A percentile compares a stretch with the other conserved stretches of the same genome.
These are phyloP conservation scores for Suillus subaureus DNA, from an alignment of 768 basidiomycete species.

Conservation along the genomic window DNA sequence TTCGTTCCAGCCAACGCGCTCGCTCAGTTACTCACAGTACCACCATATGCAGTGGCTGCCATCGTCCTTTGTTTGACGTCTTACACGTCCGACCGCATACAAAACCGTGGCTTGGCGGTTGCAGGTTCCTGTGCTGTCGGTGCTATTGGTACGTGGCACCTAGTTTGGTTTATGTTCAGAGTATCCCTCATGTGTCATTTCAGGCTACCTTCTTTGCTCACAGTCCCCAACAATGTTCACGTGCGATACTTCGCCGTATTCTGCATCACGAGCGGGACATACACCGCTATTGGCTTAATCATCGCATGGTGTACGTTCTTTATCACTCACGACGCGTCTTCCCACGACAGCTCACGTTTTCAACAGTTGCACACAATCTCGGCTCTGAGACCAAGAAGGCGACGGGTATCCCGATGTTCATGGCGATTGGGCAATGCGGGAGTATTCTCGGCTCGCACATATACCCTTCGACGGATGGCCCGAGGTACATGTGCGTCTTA, in stretches of 20 bases:
- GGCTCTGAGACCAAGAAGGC: slow-evolving; percentile 80
- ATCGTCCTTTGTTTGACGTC: slow-evolving; percentile 61
- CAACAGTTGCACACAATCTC: slow-evolving; percentile 66
- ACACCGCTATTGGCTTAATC: slow-evolving; percentile 71
- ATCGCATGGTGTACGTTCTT: slow-evolving; percentile 75
- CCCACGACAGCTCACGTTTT: neutral
- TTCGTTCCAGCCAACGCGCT: slow-evolving; percentile 53
- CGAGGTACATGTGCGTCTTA: slow-evolving; percentile 59
- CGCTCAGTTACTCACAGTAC: slow-evolving; percentile 77
- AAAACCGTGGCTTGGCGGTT: slow-evolving; percentile 53
- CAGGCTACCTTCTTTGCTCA: slow-evolving; percentile 67
- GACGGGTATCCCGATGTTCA: slow-evolving; percentile 75
- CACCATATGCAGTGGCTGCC: slow-evolving; percentile 76
- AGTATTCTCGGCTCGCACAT: slow-evolving; percentile 77
- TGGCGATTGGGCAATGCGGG: slow-evolving; percentile 80
- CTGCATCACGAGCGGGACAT: slow-evolving; percentile 76
- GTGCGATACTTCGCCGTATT: slow-evolving; percentile 80
- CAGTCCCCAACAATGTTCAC: slow-evolving; percentile 53
- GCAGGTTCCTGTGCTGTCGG: slow-evolving; percentile 31
- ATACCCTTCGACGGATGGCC: slow-evolving; percentile 65
- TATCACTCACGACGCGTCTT: neutral
- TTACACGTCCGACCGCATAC: slow-evolving; percentile 65
- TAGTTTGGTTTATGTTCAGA: slow-evolving; percentile 45
- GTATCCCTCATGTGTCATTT: slow-evolving; percentile 36
- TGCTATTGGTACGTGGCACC: slow-evolving; percentile 23